Conservation (phyloP, 345 rosid species). For the Eucalyptus camaldulensis region DNA sequence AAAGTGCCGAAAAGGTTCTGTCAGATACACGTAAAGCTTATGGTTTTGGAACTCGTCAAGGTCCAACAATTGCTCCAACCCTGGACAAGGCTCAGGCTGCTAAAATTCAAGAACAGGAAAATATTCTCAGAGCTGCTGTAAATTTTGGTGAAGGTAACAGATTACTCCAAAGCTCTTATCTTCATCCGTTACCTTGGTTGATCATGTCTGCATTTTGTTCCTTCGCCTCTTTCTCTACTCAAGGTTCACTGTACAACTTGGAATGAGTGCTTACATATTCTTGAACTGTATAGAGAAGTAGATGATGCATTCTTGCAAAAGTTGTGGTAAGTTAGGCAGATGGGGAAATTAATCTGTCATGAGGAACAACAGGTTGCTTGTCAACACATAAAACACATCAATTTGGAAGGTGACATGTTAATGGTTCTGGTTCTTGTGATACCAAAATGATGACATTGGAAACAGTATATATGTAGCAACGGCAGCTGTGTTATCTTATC, state of each 20-base stretch:
- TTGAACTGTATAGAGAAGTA: neutral
- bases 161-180: neutral
- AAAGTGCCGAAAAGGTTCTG: conserved; percentile 76
- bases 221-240: neutral
- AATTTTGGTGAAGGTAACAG: conserved; percentile 58
- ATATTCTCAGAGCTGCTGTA: conserved; percentile 61
- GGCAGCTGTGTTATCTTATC: neutral
- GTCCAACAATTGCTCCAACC: conserved; percentile 70
- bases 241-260: neutral
- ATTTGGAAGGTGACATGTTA: neutral
- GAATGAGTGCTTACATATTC: neutral
- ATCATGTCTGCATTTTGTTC: neutral
- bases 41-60: conserved; percentile 71
- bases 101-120: conserved; percentile 87
- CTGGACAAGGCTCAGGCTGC: conserved; percentile 80
- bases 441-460: neutral
- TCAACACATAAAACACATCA: neutral
- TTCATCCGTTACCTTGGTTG: neutral
- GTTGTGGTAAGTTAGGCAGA: neutral
- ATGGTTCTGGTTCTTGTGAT: neutral
- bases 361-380: neutral
- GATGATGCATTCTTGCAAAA: neutral
- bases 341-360: neutral
- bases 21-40: conserved; percentile 88
- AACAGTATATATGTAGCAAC: neutral